Evolutionary conservation across 2,329 filamentous ascomycete genomes (phyloP).

Genomic region (Neofusicoccum laricinum): DNA sequence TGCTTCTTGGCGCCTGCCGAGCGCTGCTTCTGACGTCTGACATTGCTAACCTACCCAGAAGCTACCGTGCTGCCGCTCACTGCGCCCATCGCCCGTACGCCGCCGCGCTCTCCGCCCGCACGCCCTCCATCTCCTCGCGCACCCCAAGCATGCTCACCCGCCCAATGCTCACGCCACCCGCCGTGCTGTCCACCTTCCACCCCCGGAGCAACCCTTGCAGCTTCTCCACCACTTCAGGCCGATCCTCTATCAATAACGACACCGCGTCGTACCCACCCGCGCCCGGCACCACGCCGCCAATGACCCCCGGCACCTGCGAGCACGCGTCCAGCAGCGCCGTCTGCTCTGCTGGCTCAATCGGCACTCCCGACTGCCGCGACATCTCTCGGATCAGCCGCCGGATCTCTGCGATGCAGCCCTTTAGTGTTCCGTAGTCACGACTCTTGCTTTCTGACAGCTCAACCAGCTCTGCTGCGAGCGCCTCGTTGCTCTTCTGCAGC

Average conservation of each 20-base stretch:
- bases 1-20: background rate
- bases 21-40: background rate
- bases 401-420: slow-evolving; percentile 50
- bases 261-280: slow-evolving; percentile 93
- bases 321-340: slow-evolving; percentile 79
- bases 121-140: slow-evolving; percentile 70
- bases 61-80: background rate
- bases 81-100: slow-evolving; percentile 41
- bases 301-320: slow-evolving; percentile 69
- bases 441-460: slow-evolving; percentile 46
- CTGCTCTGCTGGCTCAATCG: slow-evolving; percentile 85
- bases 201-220: slow-evolving; percentile 61
- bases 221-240: slow-evolving; percentile 58
- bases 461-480: slow-evolving; percentile 63
- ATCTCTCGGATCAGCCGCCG: slow-evolving; percentile 69
- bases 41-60: slow-evolving; percentile 4
- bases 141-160: slow-evolving; percentile 68
- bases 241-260: slow-evolving; percentile 73
- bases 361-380: slow-evolving; percentile 70
- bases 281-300: slow-evolving; percentile 89
- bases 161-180: slow-evolving; percentile 46
- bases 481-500: slow-evolving; percentile 72
- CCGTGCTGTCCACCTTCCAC: slow-evolving; percentile 56
- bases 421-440: slow-evolving; percentile 52
- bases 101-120: slow-evolving; percentile 39